phyloP scores from a whole-genome alignment of 129 eudicot genomes.

The Kitagawia praeruptora region DNA sequence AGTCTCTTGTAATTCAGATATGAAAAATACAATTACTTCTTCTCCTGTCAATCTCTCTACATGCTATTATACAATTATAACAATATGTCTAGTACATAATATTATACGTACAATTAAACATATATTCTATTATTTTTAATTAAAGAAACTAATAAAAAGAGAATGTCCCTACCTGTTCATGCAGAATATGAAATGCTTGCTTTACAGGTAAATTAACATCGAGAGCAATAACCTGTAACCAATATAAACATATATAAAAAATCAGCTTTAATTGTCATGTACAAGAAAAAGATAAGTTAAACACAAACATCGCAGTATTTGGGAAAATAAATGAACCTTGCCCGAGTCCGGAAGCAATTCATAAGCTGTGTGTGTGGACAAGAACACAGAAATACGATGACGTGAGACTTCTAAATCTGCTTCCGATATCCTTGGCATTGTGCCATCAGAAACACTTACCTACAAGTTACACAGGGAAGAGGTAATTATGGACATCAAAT shows the following conservation, averaged over 20 bases:
- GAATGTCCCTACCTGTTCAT: conserved; percentile 64
- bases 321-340: conserved; percentile 44
- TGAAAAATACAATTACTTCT: too few species aligned
- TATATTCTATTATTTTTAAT: too few species aligned
- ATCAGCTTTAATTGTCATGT: neutral
- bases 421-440: conserved; percentile 53
- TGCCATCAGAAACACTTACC: conserved; percentile 62
- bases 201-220: conserved; percentile 91
- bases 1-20: too few species aligned
- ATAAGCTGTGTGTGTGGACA: conserved; percentile 68
- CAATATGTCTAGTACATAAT: neutral
- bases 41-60: too few species aligned
- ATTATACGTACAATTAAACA: neutral
- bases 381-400: conserved; percentile 51
- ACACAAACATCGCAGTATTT: neutral
- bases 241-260: conserved; percentile 7
- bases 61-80: too few species aligned
- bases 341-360: conserved; percentile 94
- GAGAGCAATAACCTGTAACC: conserved; percentile 67
- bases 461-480: conserved; percentile 10
- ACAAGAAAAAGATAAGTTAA: neutral
- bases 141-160: neutral
- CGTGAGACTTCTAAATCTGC: conserved; percentile 69
- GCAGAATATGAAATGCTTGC: conserved; percentile 90
- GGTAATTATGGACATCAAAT: neutral